Conservation (phyloP, 179 eudicot genomes). For the Corrigiola litoralis region DNA sequence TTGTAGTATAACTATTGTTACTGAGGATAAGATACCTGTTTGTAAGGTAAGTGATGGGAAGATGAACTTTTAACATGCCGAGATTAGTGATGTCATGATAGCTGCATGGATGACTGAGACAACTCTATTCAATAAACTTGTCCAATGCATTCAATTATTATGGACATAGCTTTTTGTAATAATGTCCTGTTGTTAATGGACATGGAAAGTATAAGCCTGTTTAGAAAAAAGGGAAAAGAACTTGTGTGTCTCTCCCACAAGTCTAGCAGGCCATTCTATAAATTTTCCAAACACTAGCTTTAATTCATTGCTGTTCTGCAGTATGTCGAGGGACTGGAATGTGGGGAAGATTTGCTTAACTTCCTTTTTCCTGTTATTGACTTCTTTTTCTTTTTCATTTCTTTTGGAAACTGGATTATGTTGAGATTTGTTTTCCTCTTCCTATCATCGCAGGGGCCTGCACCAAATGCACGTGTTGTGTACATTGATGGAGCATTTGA, state of each 20-base stretch:
- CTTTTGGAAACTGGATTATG: neutral
- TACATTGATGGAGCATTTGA: conserved; percentile 99
- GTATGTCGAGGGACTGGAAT: neutral
- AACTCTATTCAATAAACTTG: neutral
- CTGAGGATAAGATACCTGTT: too few relatives aligned
- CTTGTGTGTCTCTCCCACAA: too few relatives aligned
- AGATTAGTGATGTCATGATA: too few relatives aligned
- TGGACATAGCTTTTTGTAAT: neutral
- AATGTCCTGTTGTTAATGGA: neutral
- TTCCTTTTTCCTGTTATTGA: neutral
- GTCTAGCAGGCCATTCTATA: too few relatives aligned
- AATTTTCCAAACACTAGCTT: neutral
- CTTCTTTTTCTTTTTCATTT: neutral
- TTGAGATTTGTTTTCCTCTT: conserved; percentile 5
- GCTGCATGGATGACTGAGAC: too few relatives aligned
- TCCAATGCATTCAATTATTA: neutral
- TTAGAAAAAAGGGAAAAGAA: too few relatives aligned
- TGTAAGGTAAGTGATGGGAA: too few relatives aligned
- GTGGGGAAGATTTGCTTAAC: neutral
- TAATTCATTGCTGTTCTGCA: neutral
- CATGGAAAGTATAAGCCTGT: too few relatives aligned
- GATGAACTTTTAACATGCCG: too few relatives aligned
- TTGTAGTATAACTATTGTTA: too few relatives aligned
- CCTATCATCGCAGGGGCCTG: conserved; percentile 60
- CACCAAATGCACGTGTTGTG: conserved; percentile 88